These are phyloP conservation scores for Leucogyrophana mollusca DNA, from an alignment of 768 basidiomycete species.

Conservation along the genomic window DNA sequence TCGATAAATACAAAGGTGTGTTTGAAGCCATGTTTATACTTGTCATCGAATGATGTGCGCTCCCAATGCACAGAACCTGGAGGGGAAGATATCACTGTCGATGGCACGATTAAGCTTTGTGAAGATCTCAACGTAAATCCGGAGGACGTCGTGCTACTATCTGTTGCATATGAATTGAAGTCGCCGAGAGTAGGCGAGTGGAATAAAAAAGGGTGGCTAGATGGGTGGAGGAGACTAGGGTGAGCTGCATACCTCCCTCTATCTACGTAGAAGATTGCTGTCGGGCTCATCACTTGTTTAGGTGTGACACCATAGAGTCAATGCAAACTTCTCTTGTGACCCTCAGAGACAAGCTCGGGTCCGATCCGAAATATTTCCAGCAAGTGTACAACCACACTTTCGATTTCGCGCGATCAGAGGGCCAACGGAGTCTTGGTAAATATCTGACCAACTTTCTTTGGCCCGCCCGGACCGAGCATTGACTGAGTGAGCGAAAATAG, in stretches of 20 bases:
- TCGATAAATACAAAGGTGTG: conserved; percentile 69
- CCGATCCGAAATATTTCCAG: conserved; percentile 67
- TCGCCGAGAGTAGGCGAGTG: conserved; percentile 74
- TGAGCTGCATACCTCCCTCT: conserved; percentile 31
- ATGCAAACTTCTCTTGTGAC: conserved; percentile 59
- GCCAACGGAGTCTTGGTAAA: conserved; percentile 79
- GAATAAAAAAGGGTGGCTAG: conserved; percentile 68
- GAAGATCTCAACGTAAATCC: conserved; percentile 67
- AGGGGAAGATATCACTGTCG: conserved; percentile 63
- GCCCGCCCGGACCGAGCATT: not conserved
- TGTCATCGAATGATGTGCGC: not conserved
- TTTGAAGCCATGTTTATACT: conserved; percentile 6
- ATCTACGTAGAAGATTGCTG: not conserved
- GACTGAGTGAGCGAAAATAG: conserved; percentile 31
- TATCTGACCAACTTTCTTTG: conserved; percentile 4
- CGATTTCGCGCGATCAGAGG: conserved; percentile 70
- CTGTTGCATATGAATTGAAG: conserved; percentile 79
- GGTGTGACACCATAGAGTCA: conserved; percentile 60
- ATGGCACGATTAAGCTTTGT: conserved; percentile 80
- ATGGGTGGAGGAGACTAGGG: conserved; percentile 79
- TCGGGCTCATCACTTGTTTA: conserved; percentile 20
- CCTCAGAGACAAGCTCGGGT: conserved; percentile 58
- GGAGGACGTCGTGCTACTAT: conserved; percentile 80
- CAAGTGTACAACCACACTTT: conserved; percentile 82
- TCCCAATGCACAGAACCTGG: conserved; percentile 47